Evolutionary conservation across 106 monocot species (phyloP).

Genomic region (Xerophyta viscosa): DNA sequence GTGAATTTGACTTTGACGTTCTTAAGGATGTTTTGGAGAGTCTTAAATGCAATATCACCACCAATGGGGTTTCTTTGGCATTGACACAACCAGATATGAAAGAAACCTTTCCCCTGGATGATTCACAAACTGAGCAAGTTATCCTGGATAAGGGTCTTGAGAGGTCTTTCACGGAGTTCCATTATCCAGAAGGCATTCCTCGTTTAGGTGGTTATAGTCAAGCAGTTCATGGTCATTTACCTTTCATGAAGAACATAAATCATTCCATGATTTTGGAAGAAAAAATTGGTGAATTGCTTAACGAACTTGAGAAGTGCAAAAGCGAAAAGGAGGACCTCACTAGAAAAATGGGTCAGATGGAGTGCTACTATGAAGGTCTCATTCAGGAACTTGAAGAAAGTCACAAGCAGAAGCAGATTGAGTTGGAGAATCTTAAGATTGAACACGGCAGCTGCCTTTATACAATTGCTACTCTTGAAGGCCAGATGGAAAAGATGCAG

Average conservation of each 20-base stretch:
- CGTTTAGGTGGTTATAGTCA: constrained; percentile 8
- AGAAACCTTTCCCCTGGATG: constrained; percentile 2
- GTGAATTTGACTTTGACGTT: constrained; percentile 48
- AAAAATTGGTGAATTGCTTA: constrained; percentile 53
- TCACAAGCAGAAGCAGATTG: constrained; percentile 46
- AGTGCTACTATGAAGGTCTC: constrained; percentile 75
- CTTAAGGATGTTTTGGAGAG: constrained; percentile 44
- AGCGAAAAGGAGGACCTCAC: constrained; percentile 53
- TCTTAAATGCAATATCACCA: constrained; percentile 43
- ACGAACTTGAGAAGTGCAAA: constrained; percentile 66
- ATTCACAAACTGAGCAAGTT: constrained; percentile 8
- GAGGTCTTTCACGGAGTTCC: constrained; percentile 9
- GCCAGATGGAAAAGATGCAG: constrained; percentile 57
- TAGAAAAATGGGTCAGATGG: constrained; percentile 80
- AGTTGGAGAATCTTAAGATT: constrained; percentile 56
- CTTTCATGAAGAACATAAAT: constrained; percentile 12
- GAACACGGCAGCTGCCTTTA: constrained; percentile 65
- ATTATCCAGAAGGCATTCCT: constrained; percentile 10
- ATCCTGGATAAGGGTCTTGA: constrained; percentile 13
- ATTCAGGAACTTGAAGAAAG: constrained; percentile 79
- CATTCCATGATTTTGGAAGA: constrained; percentile 28
- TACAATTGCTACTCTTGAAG: constrained; percentile 69
- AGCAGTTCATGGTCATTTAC: constrained; percentile 2
- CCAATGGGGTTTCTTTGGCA: constrained; percentile 7
- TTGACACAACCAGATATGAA: constrained; percentile 5